Evolutionary conservation across 148 eudicot species (phyloP).

Genomic region (Mesembryanthemum crystallinum): DNA sequence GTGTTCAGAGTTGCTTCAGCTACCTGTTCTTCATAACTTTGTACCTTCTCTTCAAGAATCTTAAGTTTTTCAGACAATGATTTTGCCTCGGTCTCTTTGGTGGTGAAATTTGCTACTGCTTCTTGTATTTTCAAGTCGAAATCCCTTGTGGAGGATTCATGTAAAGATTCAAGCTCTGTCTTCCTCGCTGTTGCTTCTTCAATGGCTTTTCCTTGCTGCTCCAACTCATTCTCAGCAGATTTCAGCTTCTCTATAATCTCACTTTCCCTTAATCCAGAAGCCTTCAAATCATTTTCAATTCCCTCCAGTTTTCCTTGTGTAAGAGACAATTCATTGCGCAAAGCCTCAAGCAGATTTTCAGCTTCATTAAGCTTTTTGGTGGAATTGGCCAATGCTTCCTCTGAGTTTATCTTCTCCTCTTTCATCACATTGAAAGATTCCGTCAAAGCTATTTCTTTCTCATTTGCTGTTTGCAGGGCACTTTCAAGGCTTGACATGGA

Average conservation of each 20-base stretch:
- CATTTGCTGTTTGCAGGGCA: constrained; percentile 45
- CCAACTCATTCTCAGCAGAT: constrained; percentile 56
- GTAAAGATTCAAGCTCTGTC: constrained; percentile 57
- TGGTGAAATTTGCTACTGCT: constrained; percentile 37
- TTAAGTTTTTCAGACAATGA: constrained; percentile 51
- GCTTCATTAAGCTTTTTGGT: constrained; percentile 55
- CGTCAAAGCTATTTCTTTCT: constrained; percentile 52
- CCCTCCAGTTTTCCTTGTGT: constrained; percentile 55
- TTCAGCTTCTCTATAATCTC: constrained; percentile 62
- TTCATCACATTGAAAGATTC: constrained; percentile 39
- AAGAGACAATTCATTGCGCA: constrained; percentile 46
- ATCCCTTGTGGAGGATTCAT: constrained; percentile 46
- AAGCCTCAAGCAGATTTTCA: constrained; percentile 52
- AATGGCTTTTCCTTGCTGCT: constrained; percentile 47
- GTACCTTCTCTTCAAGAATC: constrained; percentile 53
- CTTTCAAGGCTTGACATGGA: constrained; percentile 49
- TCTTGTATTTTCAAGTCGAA: constrained; percentile 63
- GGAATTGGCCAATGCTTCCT: constrained; percentile 43
- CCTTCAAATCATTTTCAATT: constrained; percentile 61
- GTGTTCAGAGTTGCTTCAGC: constrained; percentile 48
- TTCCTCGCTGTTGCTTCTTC: constrained; percentile 49
- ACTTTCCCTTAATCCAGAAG: constrained; percentile 48
- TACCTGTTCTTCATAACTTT: constrained; percentile 48
- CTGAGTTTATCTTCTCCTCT: constrained; percentile 55
- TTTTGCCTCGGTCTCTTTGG: constrained; percentile 60